Conservation (phyloP, 2,329 filamentous ascomycete genomes). For the Monosporascus ibericus region DNA sequence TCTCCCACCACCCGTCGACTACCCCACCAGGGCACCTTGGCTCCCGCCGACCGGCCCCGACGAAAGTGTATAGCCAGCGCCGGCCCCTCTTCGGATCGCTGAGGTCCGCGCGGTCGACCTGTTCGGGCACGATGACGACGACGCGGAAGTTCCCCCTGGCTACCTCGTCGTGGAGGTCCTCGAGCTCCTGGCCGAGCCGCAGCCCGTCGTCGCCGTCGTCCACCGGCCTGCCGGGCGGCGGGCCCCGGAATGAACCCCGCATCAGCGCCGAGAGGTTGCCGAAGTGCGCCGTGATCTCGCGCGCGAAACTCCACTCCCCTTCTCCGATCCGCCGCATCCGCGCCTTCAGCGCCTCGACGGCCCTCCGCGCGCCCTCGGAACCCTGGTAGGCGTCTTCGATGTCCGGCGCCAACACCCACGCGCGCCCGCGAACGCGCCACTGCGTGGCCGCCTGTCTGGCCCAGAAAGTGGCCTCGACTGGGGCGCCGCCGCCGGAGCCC, state of each 20-base stretch:
- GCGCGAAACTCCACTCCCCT: constrained; percentile 66
- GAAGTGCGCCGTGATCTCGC: constrained; percentile 81
- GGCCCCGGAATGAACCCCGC: constrained; percentile 69
- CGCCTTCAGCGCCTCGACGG: constrained; percentile 52
- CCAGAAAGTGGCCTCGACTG: constrained; percentile 71
- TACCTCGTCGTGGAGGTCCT: constrained; percentile 61
- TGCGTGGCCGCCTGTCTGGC: constrained; percentile 63
- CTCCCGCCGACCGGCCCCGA: constrained; percentile 30
- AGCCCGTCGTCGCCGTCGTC: constrained; percentile 35
- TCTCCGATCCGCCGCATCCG: constrained; percentile 53
- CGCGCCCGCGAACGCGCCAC: constrained; percentile 76
- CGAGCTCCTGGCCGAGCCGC: constrained; percentile 57
- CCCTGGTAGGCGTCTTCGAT: constrained; percentile 27
- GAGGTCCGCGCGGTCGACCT: constrained; percentile 70
- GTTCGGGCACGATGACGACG: constrained; percentile 71
- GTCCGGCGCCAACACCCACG: constrained; percentile 69
- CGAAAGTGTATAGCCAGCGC: constrained; percentile 63
- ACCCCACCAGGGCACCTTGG: constrained; percentile 24
- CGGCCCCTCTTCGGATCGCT: constrained; percentile 56
- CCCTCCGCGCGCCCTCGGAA: constrained; percentile 46
- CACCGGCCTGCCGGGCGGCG: constrained; percentile 60
- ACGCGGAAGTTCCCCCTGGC: constrained; percentile 75
- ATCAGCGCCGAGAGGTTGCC: constrained; percentile 79
- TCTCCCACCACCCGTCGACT: constrained; percentile 54
- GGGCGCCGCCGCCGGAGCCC: constrained; percentile 57